Evolutionary conservation across 345 rosid species (phyloP), one percentile per base, ranked within the genome.

Genomic region (Heritiera fomes): DNA sequence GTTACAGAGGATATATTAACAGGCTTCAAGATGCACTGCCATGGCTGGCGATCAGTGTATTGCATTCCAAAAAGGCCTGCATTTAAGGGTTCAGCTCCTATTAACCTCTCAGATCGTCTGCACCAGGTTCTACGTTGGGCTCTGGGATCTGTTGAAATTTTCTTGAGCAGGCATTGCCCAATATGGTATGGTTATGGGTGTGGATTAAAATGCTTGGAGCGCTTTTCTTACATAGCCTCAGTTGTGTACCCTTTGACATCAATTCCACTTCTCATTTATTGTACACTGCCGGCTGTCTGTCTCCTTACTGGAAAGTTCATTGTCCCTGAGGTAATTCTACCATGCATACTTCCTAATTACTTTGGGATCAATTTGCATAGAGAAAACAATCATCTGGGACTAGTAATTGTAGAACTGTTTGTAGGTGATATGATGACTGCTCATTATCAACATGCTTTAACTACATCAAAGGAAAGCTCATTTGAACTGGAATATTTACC

Each of bases 51-150:
- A 45, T 91, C 95, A 7, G 92, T 89, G 34, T 91, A 89, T 65
- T 91, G 95, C 85, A 84, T 87, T 40, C 91, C 93, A 0, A 82
- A 77, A 78, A 75, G 87, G n/a, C 88, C 93, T 17, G 95, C 93
- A 53, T 91, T 91, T 68, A 89, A 89, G 78, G 92, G 94, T 50
- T 89, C 94, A 75, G 94, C 94, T 71, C 95, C 95, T 0, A 91
- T 89, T 52, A 91, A 91, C 72, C 93, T 91, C 32, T 87, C 95
- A 10, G 95, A 91, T 82, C 92, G 93, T 75, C 85, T 91, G 2
- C 91, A 91, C 66, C 93, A 91, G 83, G 95, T 91, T 75, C 91
- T 91, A 5, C 88, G 93, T 10, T 89, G 95, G 95, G 93, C 95
- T 11, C 77, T 89, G 14, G 95, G 91, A 58, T 89, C 95, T 20